A percentile compares a stretch with the other conserved stretches of the same genome.
These are phyloP conservation scores for Aspergillus costaricaensis DNA, from an alignment of 2,329 filamentous ascomycete genomes.

Conservation along the genomic window DNA sequence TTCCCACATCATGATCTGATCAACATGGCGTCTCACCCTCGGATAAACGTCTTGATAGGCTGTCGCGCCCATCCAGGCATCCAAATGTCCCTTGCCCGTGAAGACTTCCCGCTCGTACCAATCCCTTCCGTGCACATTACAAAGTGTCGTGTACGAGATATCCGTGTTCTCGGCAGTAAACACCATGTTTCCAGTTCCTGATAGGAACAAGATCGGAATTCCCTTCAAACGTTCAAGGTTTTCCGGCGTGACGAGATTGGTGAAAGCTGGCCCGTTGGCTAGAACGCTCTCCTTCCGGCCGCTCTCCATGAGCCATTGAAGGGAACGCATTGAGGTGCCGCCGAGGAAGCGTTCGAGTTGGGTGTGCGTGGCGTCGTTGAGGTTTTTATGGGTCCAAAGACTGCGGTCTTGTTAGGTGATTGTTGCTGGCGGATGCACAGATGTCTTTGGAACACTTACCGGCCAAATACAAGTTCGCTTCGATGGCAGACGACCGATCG, in stretches of 20 bases:
- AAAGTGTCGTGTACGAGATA: constrained; percentile 4
- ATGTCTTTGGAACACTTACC: background rate
- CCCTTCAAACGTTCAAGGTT: constrained; percentile 3
- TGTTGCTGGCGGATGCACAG: background rate
- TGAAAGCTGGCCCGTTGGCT: constrained; percentile 3
- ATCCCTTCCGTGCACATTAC: constrained; percentile 4
- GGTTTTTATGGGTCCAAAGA: constrained; percentile 7
- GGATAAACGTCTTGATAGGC: constrained; percentile 6
- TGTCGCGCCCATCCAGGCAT: constrained; percentile 6
- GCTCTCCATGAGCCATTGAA: constrained; percentile 2
- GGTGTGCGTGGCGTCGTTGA: background rate
- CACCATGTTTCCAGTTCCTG: constrained; percentile 5
- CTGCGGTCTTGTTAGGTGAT: background rate
- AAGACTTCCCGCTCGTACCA: constrained; percentile 9
- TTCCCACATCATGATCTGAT: background rate
- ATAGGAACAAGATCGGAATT: constrained; percentile 8
- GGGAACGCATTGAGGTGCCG: constrained; percentile 6
- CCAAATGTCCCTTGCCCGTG: background rate
- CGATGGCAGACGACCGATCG: constrained; percentile 6
- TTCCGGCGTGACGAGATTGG: constrained; percentile 1
- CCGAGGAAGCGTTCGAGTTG: constrained; percentile 6
- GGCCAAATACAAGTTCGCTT: constrained; percentile 9
- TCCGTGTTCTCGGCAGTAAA: constrained; percentile 8
- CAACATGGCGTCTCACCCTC: constrained; percentile 4
- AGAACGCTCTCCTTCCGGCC: background rate